Base-by-base conservation (phyloP, 192 early-diverging fungal species). In the Spinellus fusiger region DNA sequence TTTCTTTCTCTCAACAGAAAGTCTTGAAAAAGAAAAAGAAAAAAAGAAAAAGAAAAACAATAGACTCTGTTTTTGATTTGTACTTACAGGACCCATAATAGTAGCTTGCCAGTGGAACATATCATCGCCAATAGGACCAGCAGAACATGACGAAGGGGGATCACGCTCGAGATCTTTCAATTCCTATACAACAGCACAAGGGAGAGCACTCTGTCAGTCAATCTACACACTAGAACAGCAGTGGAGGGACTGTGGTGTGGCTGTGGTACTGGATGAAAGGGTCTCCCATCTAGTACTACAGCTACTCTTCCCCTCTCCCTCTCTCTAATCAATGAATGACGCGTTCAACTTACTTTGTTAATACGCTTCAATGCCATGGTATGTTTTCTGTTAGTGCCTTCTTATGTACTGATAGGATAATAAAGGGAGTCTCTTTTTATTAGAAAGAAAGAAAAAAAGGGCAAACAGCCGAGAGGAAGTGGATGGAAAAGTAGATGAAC, bases 321-420 rank as follows among this genome's bases (percentile, higher is more conserved):
- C n/a, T n/a, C n/a, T n/a, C n/a, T n/a, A n/a, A n/a, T n/a, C n/a
- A n/a, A n/a, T n/a, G 22, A 26, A 57, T 3, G 22, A 23, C 1
- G 60, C 28, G 6, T 57, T 31, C 31, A 37, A 70, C 77, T 63
- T 84, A 92, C 95, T 90, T 97, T 97, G 84, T 92, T 94, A 86
- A 98, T 98, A 76, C 96, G 90, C 83, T 97, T 97, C 52, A 95
- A 79, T 77, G 96, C 94, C 96, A 98, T 98, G 52, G 61, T 78
- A 61, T 46, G 26, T 56, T n/a, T n/a, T n/a, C n/a, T n/a, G n/a
- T n/a, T n/a, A n/a, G n/a, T n/a, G n/a, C n/a, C n/a, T n/a, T n/a
- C n/a, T n/a, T n/a, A n/a, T n/a, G n/a, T 72, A 54, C 13, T 54
- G 7, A 9, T 32, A 27, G 10, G 10, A 6, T 49, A 20, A 15